These are phyloP conservation scores for Pichia sp. DNA, from an alignment of 1,139 yeast species.

Conservation along the genomic window DNA sequence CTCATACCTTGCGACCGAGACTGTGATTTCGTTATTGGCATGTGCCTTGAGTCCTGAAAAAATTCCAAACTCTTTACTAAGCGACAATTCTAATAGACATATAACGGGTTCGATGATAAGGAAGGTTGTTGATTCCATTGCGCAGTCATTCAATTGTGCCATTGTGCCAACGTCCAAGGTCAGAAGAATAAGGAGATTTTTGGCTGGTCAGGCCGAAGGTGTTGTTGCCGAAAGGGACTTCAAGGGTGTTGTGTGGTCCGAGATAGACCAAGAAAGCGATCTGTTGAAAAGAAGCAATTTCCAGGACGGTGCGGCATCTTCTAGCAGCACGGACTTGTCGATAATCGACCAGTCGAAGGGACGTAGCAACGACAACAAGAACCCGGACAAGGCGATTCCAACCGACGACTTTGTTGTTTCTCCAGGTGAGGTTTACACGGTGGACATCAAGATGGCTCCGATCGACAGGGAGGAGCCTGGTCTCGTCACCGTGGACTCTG, in stretches of 20 bases:
- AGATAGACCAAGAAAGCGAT: slow-evolving; percentile 67
- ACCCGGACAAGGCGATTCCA: slow-evolving; percentile 50
- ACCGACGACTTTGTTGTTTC: slow-evolving; percentile 68
- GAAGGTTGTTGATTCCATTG: slow-evolving; percentile 73
- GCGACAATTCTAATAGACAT: slow-evolving; percentile 13
- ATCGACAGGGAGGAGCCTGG: slow-evolving; percentile 50
- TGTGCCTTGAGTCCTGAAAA: slow-evolving; percentile 72
- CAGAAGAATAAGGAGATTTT: slow-evolving; percentile 84
- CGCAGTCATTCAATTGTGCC: slow-evolving; percentile 71
- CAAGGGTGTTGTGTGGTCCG: slow-evolving; percentile 91
- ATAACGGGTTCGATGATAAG: slow-evolving; percentile 69
- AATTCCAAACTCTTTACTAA: slow-evolving; percentile 39
- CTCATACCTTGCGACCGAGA: slow-evolving; percentile 81
- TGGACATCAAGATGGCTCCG: slow-evolving; percentile 81
- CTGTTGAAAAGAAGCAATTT: slow-evolving; percentile 44
- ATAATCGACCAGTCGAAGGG: slow-evolving; percentile 33
- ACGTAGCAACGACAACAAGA: slow-evolving; percentile 30
- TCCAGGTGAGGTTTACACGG: slow-evolving; percentile 82
- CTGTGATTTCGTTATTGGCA: slow-evolving; percentile 71
- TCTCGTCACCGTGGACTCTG: slow-evolving; percentile 58
- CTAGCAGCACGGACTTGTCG: slow-evolving; percentile 38
- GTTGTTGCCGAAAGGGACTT: slow-evolving; percentile 87
- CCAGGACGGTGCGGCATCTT: slow-evolving; percentile 12
- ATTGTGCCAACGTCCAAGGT: slow-evolving; percentile 92
- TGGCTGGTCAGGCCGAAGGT: slow-evolving; percentile 93